phyloP scores from a whole-genome alignment of 805 yeast species.

The Ogataea chonburiensis region DNA sequence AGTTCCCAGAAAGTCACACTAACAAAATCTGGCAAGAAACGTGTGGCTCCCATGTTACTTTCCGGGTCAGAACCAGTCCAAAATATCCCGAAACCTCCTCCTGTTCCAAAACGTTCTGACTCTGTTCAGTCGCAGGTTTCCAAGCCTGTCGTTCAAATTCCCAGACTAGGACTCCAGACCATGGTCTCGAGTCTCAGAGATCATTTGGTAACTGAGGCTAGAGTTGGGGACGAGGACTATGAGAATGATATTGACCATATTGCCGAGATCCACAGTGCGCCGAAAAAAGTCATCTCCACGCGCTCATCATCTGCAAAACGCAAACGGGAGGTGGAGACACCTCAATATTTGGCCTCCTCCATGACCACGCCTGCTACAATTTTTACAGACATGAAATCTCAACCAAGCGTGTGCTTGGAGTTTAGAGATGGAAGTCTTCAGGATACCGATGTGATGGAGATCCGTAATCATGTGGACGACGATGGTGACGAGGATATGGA shows the following conservation, averaged over 20 bases:
- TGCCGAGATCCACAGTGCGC: slow-evolving; percentile 30
- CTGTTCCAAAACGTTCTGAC: slow-evolving; percentile 23
- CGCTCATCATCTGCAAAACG: slow-evolving; percentile 35
- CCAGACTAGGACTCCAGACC: slow-evolving; percentile 63
- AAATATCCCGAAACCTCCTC: slow-evolving; percentile 2
- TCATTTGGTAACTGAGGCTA: slow-evolving; percentile 30
- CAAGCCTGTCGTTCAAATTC: slow-evolving; percentile 52
- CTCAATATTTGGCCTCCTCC: slow-evolving; percentile 27
- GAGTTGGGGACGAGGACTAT: slow-evolving; percentile 25
- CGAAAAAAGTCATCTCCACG: slow-evolving; percentile 34
- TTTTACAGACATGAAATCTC: slow-evolving; percentile 29
- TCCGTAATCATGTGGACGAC: slow-evolving; percentile 33
- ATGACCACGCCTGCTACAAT: slow-evolving; percentile 28
- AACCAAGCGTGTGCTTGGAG: slow-evolving; percentile 34
- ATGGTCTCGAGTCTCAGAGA: slow-evolving; percentile 58
- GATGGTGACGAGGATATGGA: slow-evolving; percentile 25
- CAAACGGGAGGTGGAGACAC: slow-evolving; percentile 36
- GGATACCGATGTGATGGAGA: slow-evolving; percentile 19
- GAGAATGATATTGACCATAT: slow-evolving; percentile 52
- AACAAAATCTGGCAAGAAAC: slow-evolving; percentile 72
- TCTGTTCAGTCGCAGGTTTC: slow-evolving; percentile 31
- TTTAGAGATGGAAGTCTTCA: slow-evolving; percentile 11
- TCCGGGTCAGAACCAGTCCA: slow-evolving; percentile 35
- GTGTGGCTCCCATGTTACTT: slow-evolving; percentile 70
- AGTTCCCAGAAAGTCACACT: slow-evolving; percentile 57